These are phyloP conservation scores for Hura crepitans DNA, from an alignment of 441 rosid species.

Conservation along the genomic window DNA sequence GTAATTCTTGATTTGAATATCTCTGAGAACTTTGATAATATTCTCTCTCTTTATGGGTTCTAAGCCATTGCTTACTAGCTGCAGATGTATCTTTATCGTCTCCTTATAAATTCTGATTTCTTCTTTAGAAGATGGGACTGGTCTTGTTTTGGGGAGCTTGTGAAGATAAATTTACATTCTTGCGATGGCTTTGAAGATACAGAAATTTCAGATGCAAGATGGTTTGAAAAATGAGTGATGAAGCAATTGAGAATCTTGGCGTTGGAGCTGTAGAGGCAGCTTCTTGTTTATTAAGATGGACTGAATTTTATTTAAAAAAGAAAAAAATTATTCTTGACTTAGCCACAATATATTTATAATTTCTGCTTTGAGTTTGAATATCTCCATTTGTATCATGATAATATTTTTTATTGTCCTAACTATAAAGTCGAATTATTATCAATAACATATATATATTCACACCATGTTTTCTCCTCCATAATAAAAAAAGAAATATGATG, in stretches of 20 bases:
- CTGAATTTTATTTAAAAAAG: conserved; percentile 22
- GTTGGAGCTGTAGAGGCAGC: conserved; percentile 53
- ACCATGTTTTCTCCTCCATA: too few species aligned
- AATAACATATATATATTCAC: too few species aligned
- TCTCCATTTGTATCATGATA: too few species aligned
- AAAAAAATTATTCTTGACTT: too few species aligned
- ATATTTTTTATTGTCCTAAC: too few species aligned
- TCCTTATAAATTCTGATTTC: conserved; percentile 50
- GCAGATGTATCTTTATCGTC: conserved; percentile 66
- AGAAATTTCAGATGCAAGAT: conserved; percentile 51
- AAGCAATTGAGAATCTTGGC: conserved; percentile 44
- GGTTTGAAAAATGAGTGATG: conserved; percentile 66
- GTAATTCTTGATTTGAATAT: not conserved
- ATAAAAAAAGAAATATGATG: too few species aligned
- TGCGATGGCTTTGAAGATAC: conserved; percentile 27
- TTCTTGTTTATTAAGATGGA: conserved; percentile 72
- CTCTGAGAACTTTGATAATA: not conserved
- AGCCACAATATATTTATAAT: too few species aligned
- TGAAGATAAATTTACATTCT: conserved; percentile 33
- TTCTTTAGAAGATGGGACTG: conserved; percentile 89
- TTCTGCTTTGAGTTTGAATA: too few species aligned
- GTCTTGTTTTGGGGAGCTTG: conserved; percentile 75
- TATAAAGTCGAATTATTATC: too few species aligned
- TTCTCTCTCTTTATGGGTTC: conserved; percentile 42
- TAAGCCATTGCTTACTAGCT: conserved; percentile 37